These are phyloP conservation scores for Tilletia walkeri DNA, from an alignment of 1,284 basidiomycete species.

Conservation along the genomic window DNA sequence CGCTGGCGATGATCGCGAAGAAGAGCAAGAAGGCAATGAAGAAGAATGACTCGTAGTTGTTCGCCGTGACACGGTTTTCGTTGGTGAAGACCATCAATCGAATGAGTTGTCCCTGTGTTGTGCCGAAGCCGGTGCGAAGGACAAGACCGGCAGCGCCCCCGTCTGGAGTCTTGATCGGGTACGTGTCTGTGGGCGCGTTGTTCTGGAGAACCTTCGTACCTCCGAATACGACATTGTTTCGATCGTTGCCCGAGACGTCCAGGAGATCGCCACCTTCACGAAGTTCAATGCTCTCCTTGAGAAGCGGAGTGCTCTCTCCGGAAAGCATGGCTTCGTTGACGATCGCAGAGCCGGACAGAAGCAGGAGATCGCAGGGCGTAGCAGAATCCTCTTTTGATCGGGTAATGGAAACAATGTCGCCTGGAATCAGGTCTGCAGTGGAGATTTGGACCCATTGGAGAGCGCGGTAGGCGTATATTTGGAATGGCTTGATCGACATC, in stretches of 20 bases:
- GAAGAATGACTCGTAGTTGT: conserved; percentile 54
- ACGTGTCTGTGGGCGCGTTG: conserved; percentile 25
- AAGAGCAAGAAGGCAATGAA: conserved; percentile 55
- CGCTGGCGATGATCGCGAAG: conserved; percentile 52
- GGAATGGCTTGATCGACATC: conserved; percentile 55
- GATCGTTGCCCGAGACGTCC: conserved; percentile 50
- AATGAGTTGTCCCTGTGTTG: conserved; percentile 54
- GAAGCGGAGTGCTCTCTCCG: conserved; percentile 53
- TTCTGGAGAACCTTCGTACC: conserved; percentile 55
- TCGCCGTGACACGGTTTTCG: conserved; percentile 52
- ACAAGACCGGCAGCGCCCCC: conserved; percentile 49
- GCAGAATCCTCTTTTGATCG: conserved; percentile 55
- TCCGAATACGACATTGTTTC: conserved; percentile 54
- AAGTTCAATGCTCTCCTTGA: conserved; percentile 54
- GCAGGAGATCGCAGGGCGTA: conserved; percentile 48
- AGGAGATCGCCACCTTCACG: conserved; percentile 46
- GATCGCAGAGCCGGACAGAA: conserved; percentile 47
- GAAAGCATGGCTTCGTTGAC: conserved; percentile 56
- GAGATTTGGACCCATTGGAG: conserved; percentile 44
- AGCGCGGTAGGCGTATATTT: conserved; percentile 49
- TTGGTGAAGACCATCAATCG: conserved; percentile 56
- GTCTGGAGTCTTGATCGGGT: conserved; percentile 44
- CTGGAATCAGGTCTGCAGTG: conserved; percentile 50
- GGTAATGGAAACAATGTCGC: conserved; percentile 52
- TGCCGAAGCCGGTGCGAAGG: conserved; percentile 54